Percentiles rank a stretch among this genome's conserved stretches.
These are phyloP conservation scores for Oenanthe sinensis DNA, from an alignment of 129 eudicot species.

Conservation along the genomic window DNA sequence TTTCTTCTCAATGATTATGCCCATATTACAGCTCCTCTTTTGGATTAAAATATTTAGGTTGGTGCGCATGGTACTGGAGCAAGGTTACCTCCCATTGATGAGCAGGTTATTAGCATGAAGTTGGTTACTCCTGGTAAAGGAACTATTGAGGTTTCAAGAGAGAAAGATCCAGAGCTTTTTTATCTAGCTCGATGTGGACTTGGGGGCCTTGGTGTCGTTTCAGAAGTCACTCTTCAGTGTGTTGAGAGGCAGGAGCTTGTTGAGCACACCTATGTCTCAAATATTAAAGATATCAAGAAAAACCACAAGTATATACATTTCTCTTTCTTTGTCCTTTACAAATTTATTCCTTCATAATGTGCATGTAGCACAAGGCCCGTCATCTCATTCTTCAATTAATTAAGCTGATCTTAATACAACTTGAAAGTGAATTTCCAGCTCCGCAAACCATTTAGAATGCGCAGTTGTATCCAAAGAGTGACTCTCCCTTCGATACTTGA, in stretches of 20 bases:
- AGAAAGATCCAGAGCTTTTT: slow-evolving; percentile 85
- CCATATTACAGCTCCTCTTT: not conserved
- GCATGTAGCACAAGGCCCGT: not conserved
- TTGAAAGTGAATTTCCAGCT: not conserved
- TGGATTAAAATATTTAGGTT: slow-evolving; percentile 38
- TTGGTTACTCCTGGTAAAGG: slow-evolving; percentile 92
- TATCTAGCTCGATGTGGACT: slow-evolving; percentile 89
- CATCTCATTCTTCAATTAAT: not conserved
- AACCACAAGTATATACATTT: slow-evolving; percentile 67
- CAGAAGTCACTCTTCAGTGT: slow-evolving; percentile 97
- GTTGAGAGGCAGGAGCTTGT: slow-evolving; percentile 96
- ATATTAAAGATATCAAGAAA: slow-evolving; percentile 73
- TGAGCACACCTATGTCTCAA: slow-evolving; percentile 85
- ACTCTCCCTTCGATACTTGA: not conserved
- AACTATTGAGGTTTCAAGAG: slow-evolving; percentile 79
- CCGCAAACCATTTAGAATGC: not conserved
- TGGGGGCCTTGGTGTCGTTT: slow-evolving; percentile 95
- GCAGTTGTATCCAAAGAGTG: not conserved
- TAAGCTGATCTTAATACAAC: not conserved
- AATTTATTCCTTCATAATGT: not conserved
- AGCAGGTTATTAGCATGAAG: slow-evolving; percentile 96
- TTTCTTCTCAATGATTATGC: not conserved
- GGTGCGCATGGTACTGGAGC: slow-evolving; percentile 99
- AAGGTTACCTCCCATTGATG: slow-evolving; percentile 91
- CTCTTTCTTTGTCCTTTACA: not conserved